These are phyloP conservation scores for Syzygium malaccense DNA, from an alignment of 441 rosid genomes.

Conservation along the genomic window DNA sequence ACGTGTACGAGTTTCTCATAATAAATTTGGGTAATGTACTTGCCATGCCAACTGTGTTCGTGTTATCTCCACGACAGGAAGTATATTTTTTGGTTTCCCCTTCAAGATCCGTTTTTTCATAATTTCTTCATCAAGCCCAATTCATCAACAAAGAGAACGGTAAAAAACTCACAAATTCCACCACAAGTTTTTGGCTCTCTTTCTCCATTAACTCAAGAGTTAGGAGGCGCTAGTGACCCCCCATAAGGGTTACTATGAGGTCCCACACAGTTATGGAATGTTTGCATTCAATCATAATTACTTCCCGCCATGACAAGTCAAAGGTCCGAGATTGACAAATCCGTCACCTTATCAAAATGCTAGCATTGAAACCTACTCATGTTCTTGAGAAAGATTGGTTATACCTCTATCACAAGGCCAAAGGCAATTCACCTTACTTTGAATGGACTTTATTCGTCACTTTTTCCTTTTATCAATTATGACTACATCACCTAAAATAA, in stretches of 20 bases:
- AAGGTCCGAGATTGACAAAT: background rate
- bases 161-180: background rate
- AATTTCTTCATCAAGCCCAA: background rate
- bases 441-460: background rate
- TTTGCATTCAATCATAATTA: background rate
- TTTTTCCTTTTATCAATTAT: background rate
- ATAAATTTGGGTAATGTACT: too few relatives aligned
- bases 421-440: background rate
- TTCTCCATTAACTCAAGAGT: background rate
- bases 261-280: accelerated
- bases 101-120: background rate
- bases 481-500: background rate
- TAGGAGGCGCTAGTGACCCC: background rate
- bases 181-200: background rate
- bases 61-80: too few relatives aligned
- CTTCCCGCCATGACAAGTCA: background rate
- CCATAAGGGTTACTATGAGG: background rate
- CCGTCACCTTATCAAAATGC: background rate
- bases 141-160: background rate
- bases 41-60: too few relatives aligned
- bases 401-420: background rate
- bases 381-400: background rate
- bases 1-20: too few relatives aligned
- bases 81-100: too few relatives aligned
- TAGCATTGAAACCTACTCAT: background rate